phyloP scores from a whole-genome alignment of 1,284 basidiomycete genomes.

The Tremellales sp. region DNA sequence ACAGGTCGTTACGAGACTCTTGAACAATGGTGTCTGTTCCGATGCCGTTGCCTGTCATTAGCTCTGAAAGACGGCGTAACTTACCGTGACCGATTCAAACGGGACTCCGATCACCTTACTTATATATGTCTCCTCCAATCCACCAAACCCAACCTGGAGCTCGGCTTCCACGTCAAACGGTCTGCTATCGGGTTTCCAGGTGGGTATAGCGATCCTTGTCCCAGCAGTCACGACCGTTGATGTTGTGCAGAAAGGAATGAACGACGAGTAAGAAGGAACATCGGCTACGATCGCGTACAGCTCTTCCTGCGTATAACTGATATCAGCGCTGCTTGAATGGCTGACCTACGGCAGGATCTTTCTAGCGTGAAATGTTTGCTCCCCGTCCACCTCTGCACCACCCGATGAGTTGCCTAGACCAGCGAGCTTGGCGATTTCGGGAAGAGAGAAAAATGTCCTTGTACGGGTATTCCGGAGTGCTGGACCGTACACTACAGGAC shows the following conservation, averaged over 20 bases:
- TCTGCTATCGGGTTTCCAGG: conserved; percentile 44
- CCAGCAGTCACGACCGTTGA: conserved; percentile 60
- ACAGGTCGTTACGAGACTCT: conserved; percentile 72
- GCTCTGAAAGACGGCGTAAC: conserved; percentile 26
- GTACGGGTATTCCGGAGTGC: too few relatives aligned
- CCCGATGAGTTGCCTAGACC: conserved; percentile 11
- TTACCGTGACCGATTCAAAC: conserved; percentile 70
- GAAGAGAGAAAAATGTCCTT: conserved; percentile 45
- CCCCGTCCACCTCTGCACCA: conserved; percentile 26
- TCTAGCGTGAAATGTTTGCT: conserved; percentile 54
- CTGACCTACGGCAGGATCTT: conserved; percentile 75
- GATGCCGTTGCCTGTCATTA: conserved; percentile 62
- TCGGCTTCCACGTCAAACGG: conserved; percentile 70
- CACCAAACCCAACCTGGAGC: conserved; percentile 81
- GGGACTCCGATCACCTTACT: conserved; percentile 78
- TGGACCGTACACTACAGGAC: too few relatives aligned
- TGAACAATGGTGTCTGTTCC: conserved; percentile 79
- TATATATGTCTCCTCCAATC: conserved; percentile 81
- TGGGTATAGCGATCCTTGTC: conserved; percentile 7
- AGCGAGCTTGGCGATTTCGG: conserved; percentile 44
- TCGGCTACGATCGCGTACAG: conserved; percentile 85
- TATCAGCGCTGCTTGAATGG: conserved; percentile 1
- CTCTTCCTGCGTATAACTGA: conserved; percentile 66
- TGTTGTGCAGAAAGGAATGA: conserved; percentile 82
- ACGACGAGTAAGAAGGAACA: conserved; percentile 76